phyloP scores from a whole-genome alignment of 371 early-diverging fungal species.

The Mucor lusitanicus region DNA sequence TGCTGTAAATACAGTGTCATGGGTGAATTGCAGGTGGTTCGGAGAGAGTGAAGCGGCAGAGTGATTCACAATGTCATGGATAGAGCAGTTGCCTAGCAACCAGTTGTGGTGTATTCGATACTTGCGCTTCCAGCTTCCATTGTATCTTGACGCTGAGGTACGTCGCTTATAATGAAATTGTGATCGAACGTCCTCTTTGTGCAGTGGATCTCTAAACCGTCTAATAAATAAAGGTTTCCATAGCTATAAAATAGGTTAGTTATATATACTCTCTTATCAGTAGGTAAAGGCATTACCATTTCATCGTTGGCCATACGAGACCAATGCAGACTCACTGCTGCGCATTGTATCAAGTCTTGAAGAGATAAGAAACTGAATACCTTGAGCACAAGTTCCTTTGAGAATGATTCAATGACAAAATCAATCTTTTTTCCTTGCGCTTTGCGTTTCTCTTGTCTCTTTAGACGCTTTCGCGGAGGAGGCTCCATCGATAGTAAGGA shows the following conservation, averaged over 20 bases:
- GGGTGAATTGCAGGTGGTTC: slow-evolving; percentile 14
- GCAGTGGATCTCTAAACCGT: slow-evolving; percentile 27
- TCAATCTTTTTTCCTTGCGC: slow-evolving; percentile 15
- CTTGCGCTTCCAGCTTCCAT: slow-evolving; percentile 43
- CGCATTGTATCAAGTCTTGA: slow-evolving; percentile 44
- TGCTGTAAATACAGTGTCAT: slow-evolving; percentile 15
- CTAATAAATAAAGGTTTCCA: slow-evolving; percentile 50
- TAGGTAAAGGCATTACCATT: slow-evolving; percentile 24
- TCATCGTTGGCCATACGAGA: slow-evolving; percentile 48
- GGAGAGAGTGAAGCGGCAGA: slow-evolving; percentile 4
- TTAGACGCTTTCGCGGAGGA: not conserved
- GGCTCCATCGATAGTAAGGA: not conserved
- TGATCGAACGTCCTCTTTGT: not conserved
- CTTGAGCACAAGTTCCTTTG: slow-evolving; percentile 49
- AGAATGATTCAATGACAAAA: slow-evolving; percentile 31
- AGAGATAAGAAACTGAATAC: slow-evolving; percentile 47
- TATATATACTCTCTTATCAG: not conserved
- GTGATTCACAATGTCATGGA: slow-evolving; percentile 10
- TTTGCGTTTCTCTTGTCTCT: not conserved
- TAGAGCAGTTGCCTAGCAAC: slow-evolving; percentile 42
- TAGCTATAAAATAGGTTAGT: slow-evolving; percentile 28
- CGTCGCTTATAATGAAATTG: not conserved
- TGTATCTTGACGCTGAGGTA: slow-evolving; percentile 9
- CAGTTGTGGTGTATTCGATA: slow-evolving; percentile 51
- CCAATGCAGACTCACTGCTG: slow-evolving; percentile 44